Base-by-base conservation (phyloP, 805 yeast species). In the Saccharomycopsis guyanensis region DNA sequence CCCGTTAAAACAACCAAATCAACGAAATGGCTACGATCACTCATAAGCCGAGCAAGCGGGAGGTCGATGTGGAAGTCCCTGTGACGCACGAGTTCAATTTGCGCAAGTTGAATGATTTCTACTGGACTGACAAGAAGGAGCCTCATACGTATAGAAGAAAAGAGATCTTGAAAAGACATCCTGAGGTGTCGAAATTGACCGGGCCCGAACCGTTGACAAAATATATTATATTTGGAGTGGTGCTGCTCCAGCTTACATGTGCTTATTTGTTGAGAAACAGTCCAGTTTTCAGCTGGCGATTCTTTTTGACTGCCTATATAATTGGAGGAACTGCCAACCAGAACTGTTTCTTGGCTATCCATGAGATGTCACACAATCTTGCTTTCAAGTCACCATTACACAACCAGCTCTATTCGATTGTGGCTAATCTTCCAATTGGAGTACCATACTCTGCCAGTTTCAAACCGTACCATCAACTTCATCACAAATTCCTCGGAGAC, bases 401-500 rank as follows among this genome's bases (percentile, higher is more conserved):
- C 61, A 88, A 88, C 65, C 80, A 85, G 60, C 59, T 87, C 20
- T 87, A 82, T 57, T 75, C 93, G 37, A 81, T 87, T 7, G 67
- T 85, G 53, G 74, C 87, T 32, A 88, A 88, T 60, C 65, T 86
- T 33, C 96, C 96, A 1, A 85, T 88, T 43, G 96, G 96, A 1
- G 71, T 88, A 20, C 97, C 96, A 0, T 88, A 86, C 64, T 76
- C 87, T 33, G 96, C 96, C 0, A 82, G 51, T 75, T 88, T 68
- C 82, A 85, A 55, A 51, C 96, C 96, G 5, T 88, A 88, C 62
- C 97, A 88, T 59, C 86, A 86, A 61, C 68, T 88, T 32, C 97
- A 88, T 59, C 97, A 88, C 66, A 88, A 88, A 63, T 87, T 84
- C 57, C 65, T 85, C 57, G 97, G 97, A 16, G 95, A 88, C 60